Evolutionary conservation across 345 rosid species (phyloP).

Genomic region (Murraya paniculata): DNA sequence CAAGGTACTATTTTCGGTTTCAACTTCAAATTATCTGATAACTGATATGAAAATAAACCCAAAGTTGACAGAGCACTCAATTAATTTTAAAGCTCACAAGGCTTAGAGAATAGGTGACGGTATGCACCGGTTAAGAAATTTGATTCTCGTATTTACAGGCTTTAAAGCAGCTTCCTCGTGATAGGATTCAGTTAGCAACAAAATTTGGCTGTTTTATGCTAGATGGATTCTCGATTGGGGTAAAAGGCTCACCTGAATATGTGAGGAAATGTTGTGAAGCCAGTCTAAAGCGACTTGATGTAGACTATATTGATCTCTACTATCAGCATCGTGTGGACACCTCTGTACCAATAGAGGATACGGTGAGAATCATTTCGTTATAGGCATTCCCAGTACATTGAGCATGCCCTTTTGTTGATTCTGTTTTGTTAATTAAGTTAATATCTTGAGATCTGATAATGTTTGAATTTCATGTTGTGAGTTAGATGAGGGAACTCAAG

Average conservation of each 20-base stretch:
- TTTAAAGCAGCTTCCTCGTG: constrained; percentile 51
- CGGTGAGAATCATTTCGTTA: constrained; percentile 23
- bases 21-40: background rate
- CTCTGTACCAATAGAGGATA: constrained; percentile 52
- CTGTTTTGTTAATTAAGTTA: background rate
- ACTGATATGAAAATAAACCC: background rate
- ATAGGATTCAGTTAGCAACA: constrained; percentile 47
- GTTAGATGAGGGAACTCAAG: constrained; percentile 42
- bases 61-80: background rate
- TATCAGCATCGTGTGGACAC: constrained; percentile 55
- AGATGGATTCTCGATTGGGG: constrained; percentile 18
- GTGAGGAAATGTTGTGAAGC: constrained; percentile 54
- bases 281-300: constrained; percentile 43
- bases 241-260: constrained; percentile 42
- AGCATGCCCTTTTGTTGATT: background rate
- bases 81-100: background rate
- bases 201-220: constrained; percentile 35
- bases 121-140: background rate
- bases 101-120: too few relatives aligned
- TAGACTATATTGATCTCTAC: constrained; percentile 55
- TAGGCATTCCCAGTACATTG: background rate
- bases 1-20: constrained; percentile 25
- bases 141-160: constrained; percentile 23
- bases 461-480: background rate
- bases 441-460: background rate